A percentile compares a stretch with the other conserved stretches of the same genome.
Conservation (phyloP, 768 basidiomycete genomes). For the Mycena polygramma region DNA sequence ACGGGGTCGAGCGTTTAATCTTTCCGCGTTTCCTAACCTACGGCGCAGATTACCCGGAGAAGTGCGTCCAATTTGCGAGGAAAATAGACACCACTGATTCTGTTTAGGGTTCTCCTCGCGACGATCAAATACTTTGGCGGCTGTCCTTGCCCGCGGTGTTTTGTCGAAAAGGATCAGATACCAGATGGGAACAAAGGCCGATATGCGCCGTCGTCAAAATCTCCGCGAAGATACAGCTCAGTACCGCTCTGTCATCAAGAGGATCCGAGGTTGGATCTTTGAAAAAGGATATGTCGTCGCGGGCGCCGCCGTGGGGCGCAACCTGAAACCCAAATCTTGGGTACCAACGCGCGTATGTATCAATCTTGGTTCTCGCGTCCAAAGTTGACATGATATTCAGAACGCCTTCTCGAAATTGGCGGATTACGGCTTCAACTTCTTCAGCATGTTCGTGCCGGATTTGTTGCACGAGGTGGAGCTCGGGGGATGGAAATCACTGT, state of each 20-base stretch:
- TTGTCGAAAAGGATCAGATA: background rate
- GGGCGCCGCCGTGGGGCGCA: background rate
- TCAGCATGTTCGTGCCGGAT: too few relatives aligned
- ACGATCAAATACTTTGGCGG: constrained; percentile 3
- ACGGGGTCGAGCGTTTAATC: constrained; percentile 41
- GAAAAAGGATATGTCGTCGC: background rate
- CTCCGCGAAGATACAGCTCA: constrained; percentile 13
- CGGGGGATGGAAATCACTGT: too few relatives aligned
- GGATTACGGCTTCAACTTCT: constrained; percentile 41
- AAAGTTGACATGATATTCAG: constrained; percentile 33
- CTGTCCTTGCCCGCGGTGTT: too few relatives aligned
- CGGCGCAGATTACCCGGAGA: constrained; percentile 49
- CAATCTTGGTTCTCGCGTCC: background rate
- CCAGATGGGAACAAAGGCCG: background rate
- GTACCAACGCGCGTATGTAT: constrained; percentile 13
- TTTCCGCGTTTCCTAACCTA: constrained; percentile 46
- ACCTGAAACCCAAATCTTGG: constrained; percentile 11
- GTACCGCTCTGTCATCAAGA: constrained; percentile 1
- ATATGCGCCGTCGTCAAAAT: background rate
- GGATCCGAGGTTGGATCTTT: constrained; percentile 17
- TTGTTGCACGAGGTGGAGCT: too few relatives aligned
- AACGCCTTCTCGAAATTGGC: constrained; percentile 47
- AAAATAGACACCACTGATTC: too few relatives aligned
- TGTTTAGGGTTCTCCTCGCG: background rate
- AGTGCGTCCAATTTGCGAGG: constrained; percentile 32